Conservation (phyloP, 371 early-diverging fungal genomes). For the Actinomortierella ambigua region DNA sequence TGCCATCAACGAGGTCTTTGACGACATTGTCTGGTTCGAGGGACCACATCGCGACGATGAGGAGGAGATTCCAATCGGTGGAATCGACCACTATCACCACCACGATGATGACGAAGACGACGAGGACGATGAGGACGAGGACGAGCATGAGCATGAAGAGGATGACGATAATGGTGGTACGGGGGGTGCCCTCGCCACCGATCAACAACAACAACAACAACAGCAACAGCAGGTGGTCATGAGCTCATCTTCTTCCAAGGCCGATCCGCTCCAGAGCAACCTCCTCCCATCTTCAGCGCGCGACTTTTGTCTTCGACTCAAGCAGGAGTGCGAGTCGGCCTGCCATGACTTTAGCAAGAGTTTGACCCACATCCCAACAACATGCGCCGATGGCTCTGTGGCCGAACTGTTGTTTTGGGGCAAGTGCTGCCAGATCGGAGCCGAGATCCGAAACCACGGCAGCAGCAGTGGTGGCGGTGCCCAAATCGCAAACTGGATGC, state of each 20-base stretch:
- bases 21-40: slow-evolving; percentile 38
- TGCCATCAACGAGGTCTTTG: slow-evolving; percentile 32
- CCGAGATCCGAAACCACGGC: too few species aligned
- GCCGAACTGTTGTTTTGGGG: slow-evolving; percentile 41
- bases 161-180: background rate
- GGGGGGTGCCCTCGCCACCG: background rate
- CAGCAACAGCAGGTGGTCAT: slow-evolving; percentile 1
- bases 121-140: slow-evolving; percentile 10
- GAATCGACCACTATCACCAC: background rate
- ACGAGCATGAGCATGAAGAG: slow-evolving; percentile 17
- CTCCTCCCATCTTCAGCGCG: slow-evolving; percentile 9
- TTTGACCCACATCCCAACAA: slow-evolving; percentile 16
- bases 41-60: slow-evolving; percentile 41
- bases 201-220: background rate
- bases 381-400: slow-evolving; percentile 23
- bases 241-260: slow-evolving; percentile 15
- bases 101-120: slow-evolving; percentile 10
- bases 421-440: slow-evolving; percentile 28
- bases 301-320: slow-evolving; percentile 34
- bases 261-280: slow-evolving; percentile 10
- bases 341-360: slow-evolving; percentile 20
- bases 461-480: too few species aligned
- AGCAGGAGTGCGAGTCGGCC: slow-evolving; percentile 38
- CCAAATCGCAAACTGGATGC: too few species aligned
- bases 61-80: slow-evolving; percentile 11